Base-by-base conservation (phyloP, 257 asterid genomes). In the Agastache rugosa region DNA sequence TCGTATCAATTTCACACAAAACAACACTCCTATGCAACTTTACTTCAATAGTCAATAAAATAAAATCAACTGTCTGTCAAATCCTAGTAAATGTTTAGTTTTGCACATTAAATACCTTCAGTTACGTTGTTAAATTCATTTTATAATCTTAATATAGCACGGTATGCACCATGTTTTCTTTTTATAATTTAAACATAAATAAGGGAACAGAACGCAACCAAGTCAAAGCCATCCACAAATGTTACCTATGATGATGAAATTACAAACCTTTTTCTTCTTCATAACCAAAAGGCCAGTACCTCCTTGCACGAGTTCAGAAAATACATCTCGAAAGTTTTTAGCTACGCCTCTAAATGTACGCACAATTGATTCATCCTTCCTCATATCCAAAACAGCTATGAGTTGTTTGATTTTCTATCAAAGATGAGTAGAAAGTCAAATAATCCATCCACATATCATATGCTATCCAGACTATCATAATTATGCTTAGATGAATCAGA, bases 281-380 rank as follows among this genome's bases (percentile, higher is more conserved):
- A 94, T 94, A 75, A 90, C 88, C 76, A 94, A 79, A 85, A 80
- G 77, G 37, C 99, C 99, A 79, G 87, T 96, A 77, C 99, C 99
- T 50, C 97, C 99, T 90, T 90, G 98, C 75, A 94, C 99, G 29
- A 94, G 97, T 81, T 94, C 98, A 48, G 98, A 87, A 75, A 94
- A 94, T 56, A 94, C 99, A 81, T 94, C 98, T 62, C 96, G 95
- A 67, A 94, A 94, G 86, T 94, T 93, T 85, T 82, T 94, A 62
- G 99, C 98, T 64, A 94, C 99, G 0, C 99, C 99, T 83, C 92
- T 94, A 79, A 92, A 94, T 6, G 99, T 94, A 63, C 98, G 99
- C 77, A 92, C 99, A 73, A 94, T 92, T 15, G 99, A 94, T 82
- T 94, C 98, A 80, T 94, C 99, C 84, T 94, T 94, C 83, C 99